Evolutionary conservation across 1,284 basidiomycete species (phyloP).

Genomic region (Malassezia brasiliensis): DNA sequence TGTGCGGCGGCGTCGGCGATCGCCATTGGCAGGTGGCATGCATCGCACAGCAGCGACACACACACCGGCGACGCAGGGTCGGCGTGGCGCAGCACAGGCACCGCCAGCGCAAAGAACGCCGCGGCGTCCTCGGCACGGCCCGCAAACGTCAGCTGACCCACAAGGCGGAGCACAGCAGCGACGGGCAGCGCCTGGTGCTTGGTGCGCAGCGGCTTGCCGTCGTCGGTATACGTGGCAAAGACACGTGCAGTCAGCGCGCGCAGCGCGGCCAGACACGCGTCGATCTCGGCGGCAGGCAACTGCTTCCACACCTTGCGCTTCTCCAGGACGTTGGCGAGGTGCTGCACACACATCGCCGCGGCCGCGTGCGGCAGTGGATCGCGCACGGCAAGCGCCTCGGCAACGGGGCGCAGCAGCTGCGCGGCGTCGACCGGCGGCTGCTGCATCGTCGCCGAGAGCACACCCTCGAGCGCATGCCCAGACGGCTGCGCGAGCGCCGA

Average conservation of each 20-base stretch:
- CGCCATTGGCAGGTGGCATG: constrained; percentile 18
- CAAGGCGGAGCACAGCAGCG: constrained; percentile 45
- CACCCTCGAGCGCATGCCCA: constrained; percentile 3
- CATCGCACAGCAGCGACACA: constrained; percentile 11
- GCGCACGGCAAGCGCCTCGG: neutral
- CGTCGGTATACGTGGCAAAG: neutral
- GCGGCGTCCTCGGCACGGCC: constrained; percentile 6
- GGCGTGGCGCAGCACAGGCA: neutral
- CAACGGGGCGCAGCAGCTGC: neutral
- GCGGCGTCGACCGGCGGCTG: neutral
- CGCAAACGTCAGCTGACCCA: constrained; percentile 2
- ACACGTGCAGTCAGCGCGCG: neutral
- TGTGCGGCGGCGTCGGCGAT: constrained; percentile 15
- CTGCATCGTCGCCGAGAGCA: constrained; percentile 2
- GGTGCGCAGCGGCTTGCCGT: neutral
- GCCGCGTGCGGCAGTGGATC: neutral
- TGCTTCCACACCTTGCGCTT: constrained; percentile 2
- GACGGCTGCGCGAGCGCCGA: constrained; percentile 8
- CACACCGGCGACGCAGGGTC: neutral
- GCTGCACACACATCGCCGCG: constrained; percentile 1
- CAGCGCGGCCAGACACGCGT: neutral
- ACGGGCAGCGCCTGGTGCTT: constrained; percentile 47
- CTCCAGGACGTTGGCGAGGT: neutral
- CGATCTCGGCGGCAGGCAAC: neutral
- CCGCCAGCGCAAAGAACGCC: constrained; percentile 1